phyloP scores from a whole-genome alignment of 1,284 basidiomycete genomes.

The Xerocomus tenax region DNA sequence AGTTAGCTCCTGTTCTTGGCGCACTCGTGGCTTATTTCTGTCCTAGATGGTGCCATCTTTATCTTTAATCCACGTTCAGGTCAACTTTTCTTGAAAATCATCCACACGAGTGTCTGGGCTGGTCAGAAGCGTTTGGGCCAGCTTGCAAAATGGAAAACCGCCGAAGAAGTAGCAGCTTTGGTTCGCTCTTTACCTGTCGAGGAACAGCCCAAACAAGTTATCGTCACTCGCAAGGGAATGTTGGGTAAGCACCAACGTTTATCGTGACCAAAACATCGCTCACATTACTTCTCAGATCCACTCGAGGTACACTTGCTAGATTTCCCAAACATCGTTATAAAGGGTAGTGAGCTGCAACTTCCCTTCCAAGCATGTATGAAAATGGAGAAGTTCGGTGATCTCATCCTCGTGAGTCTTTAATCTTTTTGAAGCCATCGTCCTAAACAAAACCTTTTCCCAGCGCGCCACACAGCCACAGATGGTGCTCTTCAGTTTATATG shows the following conservation, averaged over 20 bases:
- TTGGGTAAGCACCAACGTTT: conserved; percentile 47
- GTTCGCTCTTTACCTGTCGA: conserved; percentile 96
- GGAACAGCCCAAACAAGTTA: conserved; percentile 99
- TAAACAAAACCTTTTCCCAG: conserved; percentile 29
- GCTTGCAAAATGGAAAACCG: conserved; percentile 99
- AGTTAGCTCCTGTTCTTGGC: not conserved
- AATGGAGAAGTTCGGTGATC: conserved; percentile 99
- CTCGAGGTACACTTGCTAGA: conserved; percentile 97
- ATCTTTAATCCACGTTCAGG: conserved; percentile 99
- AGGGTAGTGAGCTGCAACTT: conserved; percentile 94
- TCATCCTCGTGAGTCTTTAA: conserved; percentile 62
- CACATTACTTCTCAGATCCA: conserved; percentile 51
- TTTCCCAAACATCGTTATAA: conserved; percentile 99
- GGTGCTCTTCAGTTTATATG: conserved; percentile 97
- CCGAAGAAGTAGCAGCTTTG: conserved; percentile 97
- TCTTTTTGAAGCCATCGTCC: not conserved
- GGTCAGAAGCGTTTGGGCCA: conserved; percentile 99
- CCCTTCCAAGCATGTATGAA: conserved; percentile 99
- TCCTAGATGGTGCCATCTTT: conserved; percentile 89
- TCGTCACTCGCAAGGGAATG: conserved; percentile 99
- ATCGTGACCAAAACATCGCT: not conserved
- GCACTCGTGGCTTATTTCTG: conserved; percentile 1
- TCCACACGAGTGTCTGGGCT: conserved; percentile 99
- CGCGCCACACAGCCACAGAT: conserved; percentile 98
- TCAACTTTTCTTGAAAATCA: conserved; percentile 97